Evolutionary conservation across 257 asterid genomes (phyloP), one percentile per base, ranked within the genome.

Genomic region (Galeopsis tetrahit): DNA sequence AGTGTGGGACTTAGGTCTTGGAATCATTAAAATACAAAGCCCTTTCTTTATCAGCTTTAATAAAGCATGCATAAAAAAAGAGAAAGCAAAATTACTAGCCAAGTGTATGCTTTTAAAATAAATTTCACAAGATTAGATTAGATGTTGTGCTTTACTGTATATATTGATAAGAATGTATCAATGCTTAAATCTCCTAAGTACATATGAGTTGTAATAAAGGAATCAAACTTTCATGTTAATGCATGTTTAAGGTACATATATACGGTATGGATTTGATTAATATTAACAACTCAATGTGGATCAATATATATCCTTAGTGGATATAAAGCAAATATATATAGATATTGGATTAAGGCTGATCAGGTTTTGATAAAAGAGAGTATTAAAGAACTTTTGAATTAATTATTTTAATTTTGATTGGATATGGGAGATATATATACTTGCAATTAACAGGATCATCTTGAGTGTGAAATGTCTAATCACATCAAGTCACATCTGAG

Each of bases 41-140:
- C 60, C 62, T 64, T 78, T 56, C 62, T 64, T 78, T 56, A 79
- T 56, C 80, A 74, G 14, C 85, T 78, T 81, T 81, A 70, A 10
- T 71, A 78, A 81, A 81, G 82, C 63, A 72, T 46, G 82, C 63
- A 72, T 46, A 52, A 28, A 72, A 3, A 65, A 35, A 38, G 63
- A 21, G 4, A 67, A 21, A 52, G 64, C 55, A 68, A 75, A 75
- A 28, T 56, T 55, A 61, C 11, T 61, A 40, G 71, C 44, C 68
- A 68, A 69, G 68, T 67, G 70, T 60, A 48, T 46, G 4, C 14
- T 44, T 7, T 44, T 42, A 28, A 67, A 9, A 72, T 49, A 51
- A 32, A 53, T 11, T 63, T 36, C 7, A 62, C 11, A 7, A 43
- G 33, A 44, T 15, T 48, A 51, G 9, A 40, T 51, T 72, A 63